Percentiles rank a stretch among this genome's conserved stretches.
Evolutionary conservation across 2,329 filamentous ascomycete genomes (phyloP).

Genomic region (Phoma sp.): DNA sequence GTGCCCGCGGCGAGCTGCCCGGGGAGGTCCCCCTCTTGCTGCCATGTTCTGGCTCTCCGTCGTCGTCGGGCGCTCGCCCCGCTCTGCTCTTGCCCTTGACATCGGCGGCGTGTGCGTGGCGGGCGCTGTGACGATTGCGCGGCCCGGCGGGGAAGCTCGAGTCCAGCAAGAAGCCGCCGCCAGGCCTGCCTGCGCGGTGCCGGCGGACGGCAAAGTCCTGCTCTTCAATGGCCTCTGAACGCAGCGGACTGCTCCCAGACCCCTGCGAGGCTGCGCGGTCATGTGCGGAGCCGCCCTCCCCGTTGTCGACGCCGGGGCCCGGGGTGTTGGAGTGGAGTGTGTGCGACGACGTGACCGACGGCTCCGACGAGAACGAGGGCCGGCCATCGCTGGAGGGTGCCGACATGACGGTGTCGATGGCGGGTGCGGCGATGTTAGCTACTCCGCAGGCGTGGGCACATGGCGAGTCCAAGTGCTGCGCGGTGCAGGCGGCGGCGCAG

Average conservation of each 20-base stretch:
- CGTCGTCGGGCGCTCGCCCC: slow-evolving; percentile 37
- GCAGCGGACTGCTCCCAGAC: slow-evolving; percentile 21
- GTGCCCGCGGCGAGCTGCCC: slow-evolving; percentile 6
- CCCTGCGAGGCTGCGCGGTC: slow-evolving; percentile 19
- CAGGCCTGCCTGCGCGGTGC: slow-evolving; percentile 43
- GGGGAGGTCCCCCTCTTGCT: slow-evolving; percentile 19
- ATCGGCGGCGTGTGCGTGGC: slow-evolving; percentile 36
- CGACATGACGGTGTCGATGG: slow-evolving; percentile 34
- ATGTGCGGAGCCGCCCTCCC: slow-evolving; percentile 37
- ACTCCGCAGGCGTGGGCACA: slow-evolving; percentile 34
- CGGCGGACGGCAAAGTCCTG: slow-evolving; percentile 43
- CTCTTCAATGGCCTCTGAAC: slow-evolving; percentile 34
- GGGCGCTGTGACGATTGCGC: slow-evolving; percentile 5
- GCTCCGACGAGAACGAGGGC: slow-evolving; percentile 38
- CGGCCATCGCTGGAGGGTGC: slow-evolving; percentile 44
- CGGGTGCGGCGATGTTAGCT: slow-evolving; percentile 30
- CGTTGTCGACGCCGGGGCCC: slow-evolving; percentile 32
- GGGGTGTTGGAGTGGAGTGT: slow-evolving; percentile 42
- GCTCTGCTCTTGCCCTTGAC: slow-evolving; percentile 49
- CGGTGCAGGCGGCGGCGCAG: slow-evolving; percentile 20
- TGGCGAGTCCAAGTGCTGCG: slow-evolving; percentile 31
- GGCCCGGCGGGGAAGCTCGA: slow-evolving; percentile 43
- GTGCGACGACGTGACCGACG: slow-evolving; percentile 42
- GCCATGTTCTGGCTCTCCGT: slow-evolving; percentile 47
- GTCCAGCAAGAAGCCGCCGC: slow-evolving; percentile 58